phyloP scores from a whole-genome alignment of 768 basidiomycete species.

The Tulasnella sp. region DNA sequence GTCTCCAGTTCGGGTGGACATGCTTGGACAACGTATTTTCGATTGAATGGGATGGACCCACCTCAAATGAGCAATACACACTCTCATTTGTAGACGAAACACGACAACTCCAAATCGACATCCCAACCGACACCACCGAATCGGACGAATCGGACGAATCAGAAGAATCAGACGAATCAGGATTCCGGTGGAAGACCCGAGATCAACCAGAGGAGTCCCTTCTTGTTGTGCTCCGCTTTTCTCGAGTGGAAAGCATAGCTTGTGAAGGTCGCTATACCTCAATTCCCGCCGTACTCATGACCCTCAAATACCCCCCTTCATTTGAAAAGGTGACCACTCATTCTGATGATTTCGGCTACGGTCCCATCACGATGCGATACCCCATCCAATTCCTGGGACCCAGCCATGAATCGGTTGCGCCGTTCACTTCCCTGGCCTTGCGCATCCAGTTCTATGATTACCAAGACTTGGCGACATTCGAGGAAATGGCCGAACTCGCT shows the following conservation, averaged over 20 bases:
- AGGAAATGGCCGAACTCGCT: conserved; percentile 1
- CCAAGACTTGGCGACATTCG: not conserved
- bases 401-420: not conserved
- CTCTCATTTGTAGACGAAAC: conserved; percentile 1
- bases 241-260: not conserved
- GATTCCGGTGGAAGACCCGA: not conserved
- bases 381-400: not conserved
- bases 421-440: conserved; percentile 13
- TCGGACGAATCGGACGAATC: not conserved
- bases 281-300: not conserved
- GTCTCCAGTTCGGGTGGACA: conserved; percentile 15
- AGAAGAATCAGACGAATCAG: no score
- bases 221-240: not conserved
- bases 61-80: not conserved
- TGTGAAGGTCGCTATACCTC: not conserved
- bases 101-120: not conserved
- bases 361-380: not conserved
- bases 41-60: conserved; percentile 16
- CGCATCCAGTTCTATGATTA: not conserved
- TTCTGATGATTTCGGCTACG: not conserved
- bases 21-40: conserved; percentile 14
- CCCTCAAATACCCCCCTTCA: not conserved
- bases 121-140: not conserved
- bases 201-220: not conserved
- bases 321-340: not conserved